Evolutionary conservation across 768 basidiomycete genomes (phyloP).

Genomic region (Xerocomellus intermedius): DNA sequence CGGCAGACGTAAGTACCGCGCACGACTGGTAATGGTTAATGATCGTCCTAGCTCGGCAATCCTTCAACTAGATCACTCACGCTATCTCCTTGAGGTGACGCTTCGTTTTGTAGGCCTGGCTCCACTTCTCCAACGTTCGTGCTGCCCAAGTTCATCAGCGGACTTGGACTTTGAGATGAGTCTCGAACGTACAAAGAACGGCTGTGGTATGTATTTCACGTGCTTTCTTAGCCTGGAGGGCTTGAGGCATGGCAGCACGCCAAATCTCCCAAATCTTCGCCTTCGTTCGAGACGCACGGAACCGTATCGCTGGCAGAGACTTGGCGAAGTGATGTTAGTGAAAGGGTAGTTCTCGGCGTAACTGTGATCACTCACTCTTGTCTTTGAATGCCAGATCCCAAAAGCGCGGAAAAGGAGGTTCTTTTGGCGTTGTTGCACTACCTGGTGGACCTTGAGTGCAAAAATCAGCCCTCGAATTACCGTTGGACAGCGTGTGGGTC

Average conservation of each 20-base stretch:
- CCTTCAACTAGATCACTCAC: constrained; percentile 47
- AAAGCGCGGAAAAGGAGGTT: constrained; percentile 68
- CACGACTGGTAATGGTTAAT: constrained; percentile 53
- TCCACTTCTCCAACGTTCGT: constrained; percentile 65
- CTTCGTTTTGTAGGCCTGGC: constrained; percentile 64
- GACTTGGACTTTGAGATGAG: neutral
- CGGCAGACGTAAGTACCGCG: constrained; percentile 77
- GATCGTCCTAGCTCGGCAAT: constrained; percentile 20
- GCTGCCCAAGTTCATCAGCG: constrained; percentile 29
- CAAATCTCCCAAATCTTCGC: constrained; percentile 62
- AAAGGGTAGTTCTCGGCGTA: neutral
- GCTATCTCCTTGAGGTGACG: constrained; percentile 78
- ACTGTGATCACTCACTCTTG: constrained; percentile 47
- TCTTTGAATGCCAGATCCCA: constrained; percentile 71
- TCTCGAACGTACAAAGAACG: constrained; percentile 53
- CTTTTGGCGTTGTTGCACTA: constrained; percentile 56
- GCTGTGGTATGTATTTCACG: constrained; percentile 54
- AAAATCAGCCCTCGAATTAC: constrained; percentile 6
- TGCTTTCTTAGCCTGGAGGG: constrained; percentile 62
- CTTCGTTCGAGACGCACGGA: constrained; percentile 63
- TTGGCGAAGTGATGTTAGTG: constrained; percentile 30
- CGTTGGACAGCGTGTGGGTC: neutral
- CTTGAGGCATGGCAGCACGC: constrained; percentile 69
- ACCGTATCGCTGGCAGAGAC: constrained; percentile 79
- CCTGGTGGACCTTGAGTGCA: constrained; percentile 37